Evolutionary conservation across 331 rosid genomes (phyloP), one percentile per base, ranked within the genome.

Genomic region (Quercus phellos): DNA sequence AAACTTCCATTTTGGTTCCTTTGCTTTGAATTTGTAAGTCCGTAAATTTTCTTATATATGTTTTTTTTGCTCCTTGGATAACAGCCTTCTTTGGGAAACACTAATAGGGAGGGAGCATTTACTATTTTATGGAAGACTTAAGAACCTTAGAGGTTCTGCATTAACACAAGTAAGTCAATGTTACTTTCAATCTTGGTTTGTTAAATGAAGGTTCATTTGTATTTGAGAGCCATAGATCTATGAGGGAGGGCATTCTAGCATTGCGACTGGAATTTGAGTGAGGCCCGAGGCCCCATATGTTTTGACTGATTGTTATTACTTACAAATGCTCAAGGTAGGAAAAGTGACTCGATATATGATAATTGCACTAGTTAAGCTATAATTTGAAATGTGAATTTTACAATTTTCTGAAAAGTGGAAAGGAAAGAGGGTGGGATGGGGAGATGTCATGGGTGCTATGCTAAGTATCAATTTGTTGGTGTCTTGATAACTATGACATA

Each of bases 91-190:
- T 27, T 93, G 98, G 98, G 98, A 87, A 69, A 78, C 72, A 67
- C 84, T 93, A 73, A 91, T 95, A 24, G 97, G 97, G 81, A 88
- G 97, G 70, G 98, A 93, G 83, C 97, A 93, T 85, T 82, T 93
- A 50, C 87, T 93, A 30, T 93, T 93, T 76, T 93, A 93, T 82
- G 98, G 97, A 3, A 88, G 98, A 82, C 95, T 93, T 55, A 93
- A 93, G 86, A 91, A 90, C 83, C 89, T 93, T 32, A 82, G 72
- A 86, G 93, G 91, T 70, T 74, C 89, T 4, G 81, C 80, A 19
- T 74, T 93, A 85, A 83, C 77, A 60, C 75, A 84, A 79, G 98
- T 93, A 81, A 86, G 93, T 80, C 34, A n/a, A 46, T 50, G 50
- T 53, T 24, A 63, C 51, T 26, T 32, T 66, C 18, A 10, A 7